A percentile compares a stretch with the other conserved stretches of the same genome.
Conservation (phyloP, 768 basidiomycete genomes). For the Suillus bovinus region DNA sequence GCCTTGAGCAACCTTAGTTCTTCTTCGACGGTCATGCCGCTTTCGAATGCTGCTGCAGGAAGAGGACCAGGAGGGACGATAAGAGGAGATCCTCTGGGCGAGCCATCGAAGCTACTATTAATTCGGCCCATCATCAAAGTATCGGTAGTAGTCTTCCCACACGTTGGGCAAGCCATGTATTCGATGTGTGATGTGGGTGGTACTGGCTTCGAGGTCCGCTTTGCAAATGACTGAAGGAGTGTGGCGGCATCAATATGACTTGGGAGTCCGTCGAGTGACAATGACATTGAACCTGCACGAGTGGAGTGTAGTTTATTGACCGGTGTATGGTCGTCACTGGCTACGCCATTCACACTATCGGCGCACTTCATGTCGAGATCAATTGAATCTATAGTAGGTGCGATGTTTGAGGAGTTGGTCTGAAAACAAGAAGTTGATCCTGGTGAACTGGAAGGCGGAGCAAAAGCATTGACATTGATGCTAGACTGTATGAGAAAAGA, state of each 20-base stretch:
- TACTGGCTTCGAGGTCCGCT: constrained; percentile 39
- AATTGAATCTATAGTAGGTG: neutral
- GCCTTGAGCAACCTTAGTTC: constrained; percentile 80
- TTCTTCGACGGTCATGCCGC: constrained; percentile 68
- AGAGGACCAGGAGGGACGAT: constrained; percentile 58
- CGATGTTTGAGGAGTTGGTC: neutral
- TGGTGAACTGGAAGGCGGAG: constrained; percentile 3
- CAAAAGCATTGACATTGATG: constrained; percentile 11
- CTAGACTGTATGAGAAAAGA: constrained; percentile 27
- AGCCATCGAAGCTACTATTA: constrained; percentile 24
- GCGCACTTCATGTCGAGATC: constrained; percentile 33
- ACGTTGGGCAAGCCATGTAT: constrained; percentile 52
- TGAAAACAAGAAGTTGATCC: neutral
- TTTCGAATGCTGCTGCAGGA: constrained; percentile 54
- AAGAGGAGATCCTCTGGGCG: constrained; percentile 37
- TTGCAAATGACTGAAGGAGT: constrained; percentile 32
- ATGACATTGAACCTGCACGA: constrained; percentile 43
- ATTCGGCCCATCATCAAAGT: constrained; percentile 37
- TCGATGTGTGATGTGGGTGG: constrained; percentile 43
- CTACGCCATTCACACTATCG: constrained; percentile 27
- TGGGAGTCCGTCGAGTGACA: constrained; percentile 53
- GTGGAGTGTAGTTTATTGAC: constrained; percentile 26
- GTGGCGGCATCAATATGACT: constrained; percentile 38
- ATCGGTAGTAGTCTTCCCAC: constrained; percentile 52
- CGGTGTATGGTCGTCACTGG: constrained; percentile 23